Base-by-base conservation (phyloP, 73 alveolate species). In the Paramecium primaurelia region DNA sequence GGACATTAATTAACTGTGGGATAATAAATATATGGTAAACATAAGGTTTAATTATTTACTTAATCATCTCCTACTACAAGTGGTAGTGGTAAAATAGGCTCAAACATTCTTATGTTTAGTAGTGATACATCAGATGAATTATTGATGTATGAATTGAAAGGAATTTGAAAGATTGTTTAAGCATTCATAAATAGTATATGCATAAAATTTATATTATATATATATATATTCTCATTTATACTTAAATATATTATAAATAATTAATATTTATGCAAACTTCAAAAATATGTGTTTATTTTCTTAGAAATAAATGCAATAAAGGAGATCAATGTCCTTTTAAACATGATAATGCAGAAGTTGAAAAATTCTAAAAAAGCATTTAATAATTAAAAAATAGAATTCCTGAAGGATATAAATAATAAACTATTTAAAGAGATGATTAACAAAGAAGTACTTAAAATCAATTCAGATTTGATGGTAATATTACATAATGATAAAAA, bases 81-180 rank as follows among this genome's bases (percentile, higher is more conserved):
- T 73, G 87, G 87, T 37, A 73, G 87, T 73, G 87, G 87, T 8
- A 73, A 73, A 40, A 36, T 73, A 16, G 87, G 87, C 6, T 12
- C 58, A 2, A 73, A 37, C n/a, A 12, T 30, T 8, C 34, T 73
- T 22, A 26, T 73, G 26, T 73, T 73, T 73, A 73, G 87, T 28
- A 73, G 59, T 73, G 87, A 73, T 37, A 73, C 87, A n/a, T 30
- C 87, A 37, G 58, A 73, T 10, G 87, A 73, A 22, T 36, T 73
- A 40, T 73, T 73, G 12, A 36, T 36, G 47, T 73, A 73, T 73
- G 87, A 73, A 18, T 37, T 73, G 36, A 73, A 73, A 40, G 87
- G 87, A 37, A 73, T 37, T 30, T 73, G 87, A 73, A 22, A 28
- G 25, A 64, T 64, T 64, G 14, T 54, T 4, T 18, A 54, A 54